These are phyloP conservation scores for Fusarium brevicatenulatum DNA, from an alignment of 2,329 filamentous ascomycete genomes.

Conservation along the genomic window DNA sequence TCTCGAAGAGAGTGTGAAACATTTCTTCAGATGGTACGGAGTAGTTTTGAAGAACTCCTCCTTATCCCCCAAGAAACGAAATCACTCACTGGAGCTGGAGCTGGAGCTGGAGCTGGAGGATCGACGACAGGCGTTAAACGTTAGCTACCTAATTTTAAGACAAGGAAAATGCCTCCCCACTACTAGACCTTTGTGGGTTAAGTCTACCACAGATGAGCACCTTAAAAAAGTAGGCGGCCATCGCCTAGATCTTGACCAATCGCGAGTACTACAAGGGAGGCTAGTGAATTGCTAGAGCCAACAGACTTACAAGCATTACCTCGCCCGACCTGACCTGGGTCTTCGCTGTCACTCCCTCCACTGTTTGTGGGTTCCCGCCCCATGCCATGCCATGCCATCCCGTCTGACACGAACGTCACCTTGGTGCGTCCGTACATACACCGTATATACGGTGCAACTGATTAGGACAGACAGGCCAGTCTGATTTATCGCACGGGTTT, in stretches of 20 bases:
- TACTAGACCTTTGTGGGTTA: neutral
- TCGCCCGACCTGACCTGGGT: neutral
- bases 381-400: neutral
- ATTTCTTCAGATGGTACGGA: neutral
- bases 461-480: neutral
- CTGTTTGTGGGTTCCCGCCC: neutral
- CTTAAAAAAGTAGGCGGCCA: slow-evolving; percentile 14
- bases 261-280: neutral
- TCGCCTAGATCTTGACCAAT: neutral
- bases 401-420: neutral
- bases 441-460: neutral
- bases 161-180: neutral
- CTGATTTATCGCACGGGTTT: neutral
- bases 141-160: neutral
- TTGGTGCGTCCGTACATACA: neutral
- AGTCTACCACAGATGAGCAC: neutral
- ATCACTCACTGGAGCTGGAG: neutral
- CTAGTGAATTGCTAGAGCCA: slow-evolving; percentile 8
- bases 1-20: neutral
- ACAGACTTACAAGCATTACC: slow-evolving; percentile 25
- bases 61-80: neutral
- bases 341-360: neutral
- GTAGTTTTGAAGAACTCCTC: neutral
- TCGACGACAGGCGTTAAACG: neutral
- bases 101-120: neutral